Evolutionary conservation across 2,329 filamentous ascomycete species (phyloP), one percentile per base, ranked within the genome.

Genomic region (Aspergillus pseudotamarii): DNA sequence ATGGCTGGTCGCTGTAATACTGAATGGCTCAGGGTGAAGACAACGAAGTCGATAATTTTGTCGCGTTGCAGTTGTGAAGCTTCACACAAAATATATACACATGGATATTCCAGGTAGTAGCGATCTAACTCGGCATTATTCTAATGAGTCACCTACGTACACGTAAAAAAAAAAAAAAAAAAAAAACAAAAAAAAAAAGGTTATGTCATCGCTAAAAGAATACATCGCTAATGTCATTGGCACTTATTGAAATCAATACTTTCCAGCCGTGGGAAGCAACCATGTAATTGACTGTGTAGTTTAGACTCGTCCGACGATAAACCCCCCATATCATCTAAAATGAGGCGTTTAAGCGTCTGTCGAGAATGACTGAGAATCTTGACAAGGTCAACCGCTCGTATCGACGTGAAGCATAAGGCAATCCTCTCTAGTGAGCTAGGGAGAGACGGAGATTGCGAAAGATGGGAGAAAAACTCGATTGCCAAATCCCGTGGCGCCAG

Each of bases 391-490:
- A 38, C 58, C 10, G 50, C n/a, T 9, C 53, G 41, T 16, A 65
- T 59, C 1, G 58, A 28, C 2, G 61, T 63, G 34, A 28, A 63
- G 14, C 53, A 60, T 12, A 65, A 28, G 4, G 58, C 26, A 19
- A 65, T 53, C 16, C 63, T 32, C 51, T 65, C 63, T 19, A 63
- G n/a, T 12, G 50, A 38, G 46, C 38, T 51, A n/a, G 48, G 32
- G 6, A 53, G 30, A 55, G 30, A 14, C 1, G 41, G 19, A n/a
- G 58, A 55, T 10, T 50, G 43, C 36, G 54, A 43, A 11, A 64
- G 57, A 6, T 65, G 23, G 11, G 58, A 19, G 14, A 63, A 61
- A 55, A 65, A 63, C n/a, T 65, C 61, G 6, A 63, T 57, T 14
- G 63, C 61, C 38, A 65, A 41, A 16, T 63, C 58, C 26, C 34